These are phyloP conservation scores for Venturia pyrina DNA, from an alignment of 2,329 filamentous ascomycete genomes.

Conservation along the genomic window DNA sequence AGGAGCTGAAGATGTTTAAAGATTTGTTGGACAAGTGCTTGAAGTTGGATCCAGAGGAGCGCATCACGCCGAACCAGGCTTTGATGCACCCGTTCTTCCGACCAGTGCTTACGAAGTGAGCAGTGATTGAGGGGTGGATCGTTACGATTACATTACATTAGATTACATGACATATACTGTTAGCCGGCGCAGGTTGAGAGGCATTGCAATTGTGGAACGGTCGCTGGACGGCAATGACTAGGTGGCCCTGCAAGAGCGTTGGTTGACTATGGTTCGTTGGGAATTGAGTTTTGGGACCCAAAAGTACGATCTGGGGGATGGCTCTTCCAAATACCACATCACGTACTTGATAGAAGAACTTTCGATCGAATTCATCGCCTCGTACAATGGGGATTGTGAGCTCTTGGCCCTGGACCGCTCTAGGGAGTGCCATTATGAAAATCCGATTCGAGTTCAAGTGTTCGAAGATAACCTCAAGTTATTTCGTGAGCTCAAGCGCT, in stretches of 20 bases:
- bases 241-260: background rate
- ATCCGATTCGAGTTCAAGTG: no score
- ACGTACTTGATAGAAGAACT: background rate
- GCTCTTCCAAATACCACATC: background rate
- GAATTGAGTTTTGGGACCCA: background rate
- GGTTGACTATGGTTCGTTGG: background rate
- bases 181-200: background rate
- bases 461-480: no score
- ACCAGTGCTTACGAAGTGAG: background rate
- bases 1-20: constrained; percentile 72
- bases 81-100: constrained; percentile 67
- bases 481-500: no score
- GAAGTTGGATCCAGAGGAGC: constrained; percentile 82
- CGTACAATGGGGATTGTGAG: no score
- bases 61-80: constrained; percentile 77
- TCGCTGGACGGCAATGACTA: background rate
- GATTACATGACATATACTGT: background rate
- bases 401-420: no score
- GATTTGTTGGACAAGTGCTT: constrained; percentile 85
- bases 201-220: background rate
- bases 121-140: no score
- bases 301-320: background rate
- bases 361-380: background rate
- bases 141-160: background rate
- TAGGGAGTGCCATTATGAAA: no score